phyloP scores from a whole-genome alignment of 352 stramenopile species.

The Globisporangium splendens region DNA sequence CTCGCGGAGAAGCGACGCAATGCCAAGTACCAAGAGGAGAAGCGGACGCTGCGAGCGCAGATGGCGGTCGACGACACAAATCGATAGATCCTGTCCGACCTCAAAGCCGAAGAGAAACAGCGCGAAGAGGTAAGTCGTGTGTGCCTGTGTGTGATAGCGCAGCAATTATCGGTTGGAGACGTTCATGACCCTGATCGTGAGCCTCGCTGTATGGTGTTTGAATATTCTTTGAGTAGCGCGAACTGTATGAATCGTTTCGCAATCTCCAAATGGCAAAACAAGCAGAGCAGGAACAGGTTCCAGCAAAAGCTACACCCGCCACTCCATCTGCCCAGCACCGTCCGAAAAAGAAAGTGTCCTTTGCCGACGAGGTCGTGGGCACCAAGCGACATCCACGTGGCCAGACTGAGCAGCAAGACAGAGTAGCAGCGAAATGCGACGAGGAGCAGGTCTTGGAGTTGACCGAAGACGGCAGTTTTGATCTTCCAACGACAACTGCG shows the following conservation, averaged over 20 bases:
- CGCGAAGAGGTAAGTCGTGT: slow-evolving; percentile 44
- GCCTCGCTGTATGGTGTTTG: too few species aligned
- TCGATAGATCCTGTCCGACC: slow-evolving; percentile 61
- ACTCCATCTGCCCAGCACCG: neutral
- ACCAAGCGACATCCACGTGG: neutral
- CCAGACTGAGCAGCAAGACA: neutral
- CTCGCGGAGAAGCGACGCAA: slow-evolving; percentile 50
- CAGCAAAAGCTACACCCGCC: neutral
- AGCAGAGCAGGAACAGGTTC: slow-evolving; percentile 3
- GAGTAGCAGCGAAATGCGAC: neutral
- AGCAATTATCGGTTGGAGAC: too few species aligned
- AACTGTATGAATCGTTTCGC: slow-evolving; percentile 76
- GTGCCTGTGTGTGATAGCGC: too few species aligned
- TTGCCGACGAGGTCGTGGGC: slow-evolving; percentile 19
- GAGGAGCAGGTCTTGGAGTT: slow-evolving; percentile 44
- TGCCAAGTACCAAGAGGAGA: slow-evolving; percentile 58
- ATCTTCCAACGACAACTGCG: slow-evolving; percentile 20
- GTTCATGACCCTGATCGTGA: too few species aligned
- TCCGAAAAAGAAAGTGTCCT: slow-evolving; percentile 35
- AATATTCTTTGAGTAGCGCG: slow-evolving; percentile 1
- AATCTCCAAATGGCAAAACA: slow-evolving; percentile 30
- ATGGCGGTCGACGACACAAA: slow-evolving; percentile 80
- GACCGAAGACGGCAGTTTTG: slow-evolving; percentile 46
- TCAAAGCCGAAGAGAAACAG: slow-evolving; percentile 75
- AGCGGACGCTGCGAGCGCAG: slow-evolving; percentile 69